Evolutionary conservation across 1,284 basidiomycete genomes (phyloP), one percentile per base, ranked within the genome.

Genomic region (Moesziomyces aphidis): DNA sequence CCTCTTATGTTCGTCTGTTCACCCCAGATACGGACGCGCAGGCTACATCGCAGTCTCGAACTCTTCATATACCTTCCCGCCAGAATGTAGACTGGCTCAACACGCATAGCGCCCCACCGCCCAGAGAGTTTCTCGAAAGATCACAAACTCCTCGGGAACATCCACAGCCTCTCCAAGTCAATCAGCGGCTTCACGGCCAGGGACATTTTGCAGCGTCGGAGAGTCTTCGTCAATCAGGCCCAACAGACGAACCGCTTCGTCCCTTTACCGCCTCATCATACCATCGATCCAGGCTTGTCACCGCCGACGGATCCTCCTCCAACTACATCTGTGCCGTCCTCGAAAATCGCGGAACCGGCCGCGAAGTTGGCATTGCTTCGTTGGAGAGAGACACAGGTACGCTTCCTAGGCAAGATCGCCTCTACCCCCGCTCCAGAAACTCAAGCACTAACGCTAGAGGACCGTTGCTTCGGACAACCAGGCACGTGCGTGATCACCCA

Each of bases 361-460:
- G 91, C 44, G 93, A 95, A 85, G 89, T 95, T 3, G 94, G 94
- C 4, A 89, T 95, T 42, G 93, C 93, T 1, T 91, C 91, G 0
- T 87, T 94, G n/a, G 91, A 94, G 64, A 89, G 88, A 72, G 90
- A 92, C 43, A 94, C 92, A 0, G 93, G 92, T 13, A 88, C 89
- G 60, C 53, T 9, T 2, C 28, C 22, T 36, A 9, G 15, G 21
- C 23, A 17, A n/a, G 34, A 24, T 42, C 2, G 24, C n/a, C 21
- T 31, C 7, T 26, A 5, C 24, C 7, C 7, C 24, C 7, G 24
- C 7, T 26, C 5, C 24, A 26, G 22, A 68, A 22, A 19, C 5
- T 43, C 5, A 1, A 42, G 15, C 3, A 22, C 49, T 68, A 50
- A 36, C 23, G 10, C 17, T 24, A 26, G 5, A 24, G 23, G 36